Base-by-base conservation (phyloP, 2,329 filamentous ascomycete genomes). In the Trichophyton mentagrophytes region DNA sequence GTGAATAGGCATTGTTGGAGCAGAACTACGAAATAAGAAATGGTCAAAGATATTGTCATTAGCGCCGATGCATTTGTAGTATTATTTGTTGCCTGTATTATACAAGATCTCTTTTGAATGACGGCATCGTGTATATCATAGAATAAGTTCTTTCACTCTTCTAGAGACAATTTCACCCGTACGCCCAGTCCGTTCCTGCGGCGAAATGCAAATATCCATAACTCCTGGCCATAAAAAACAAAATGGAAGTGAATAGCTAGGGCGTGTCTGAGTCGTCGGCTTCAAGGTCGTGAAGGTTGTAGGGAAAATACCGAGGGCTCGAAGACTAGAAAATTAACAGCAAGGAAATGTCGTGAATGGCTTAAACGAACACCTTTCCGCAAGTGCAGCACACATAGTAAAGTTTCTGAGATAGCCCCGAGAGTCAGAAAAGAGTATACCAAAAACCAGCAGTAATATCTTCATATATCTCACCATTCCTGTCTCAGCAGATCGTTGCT, bases 21-120 rank as follows among this genome's bases (percentile, higher is more conserved):
- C 85, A 33, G 93, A 99, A 79, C 76, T 99, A 74, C 85, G 89
- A 72, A 84, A 89, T 72, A 93, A 89, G 81, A 87, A 95, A 78
- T 99, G 93, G 93, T 95, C 90, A 69, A 99, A 97, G 83, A 97
- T 99, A 69, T 76, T 99, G 72, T 95, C 89, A 67, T 83, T 99
- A 81, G 93, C 93, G 60, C 92, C 93, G 55, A 85, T 88, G 82
- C 84, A 89, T 75, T 76, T 88, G 72, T 88, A 82, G 68, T 71
- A 72, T 30, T 57, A 57, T 36, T 20, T 36, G 8, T 27, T 22
- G 15, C 40, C 33, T 57, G 55, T 57, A 60, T 60, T 57, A 60
- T 57, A 55, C 27, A 30, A 30, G 9, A 55, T 55, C 30, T 55
- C 46, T 20, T 33, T 53, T 53, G 13, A 56, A 60, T 20, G 22